phyloP scores from a whole-genome alignment of 768 basidiomycete genomes.

The Russula olivacea region DNA sequence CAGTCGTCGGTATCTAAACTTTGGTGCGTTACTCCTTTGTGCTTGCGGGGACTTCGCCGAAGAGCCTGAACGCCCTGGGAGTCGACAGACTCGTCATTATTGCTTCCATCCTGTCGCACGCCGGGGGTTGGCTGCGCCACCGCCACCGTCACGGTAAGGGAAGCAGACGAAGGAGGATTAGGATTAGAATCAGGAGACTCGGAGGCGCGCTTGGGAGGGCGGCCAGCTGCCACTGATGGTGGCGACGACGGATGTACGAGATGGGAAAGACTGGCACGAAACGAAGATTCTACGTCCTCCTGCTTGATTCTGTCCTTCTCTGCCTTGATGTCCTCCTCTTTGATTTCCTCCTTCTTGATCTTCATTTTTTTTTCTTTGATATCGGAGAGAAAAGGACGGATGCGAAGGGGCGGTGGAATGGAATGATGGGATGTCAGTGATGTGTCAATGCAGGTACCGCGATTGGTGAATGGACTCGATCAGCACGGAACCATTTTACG shows the following conservation, averaged over 20 bases:
- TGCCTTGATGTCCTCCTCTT: too few relatives aligned
- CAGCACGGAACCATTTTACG: not conserved
- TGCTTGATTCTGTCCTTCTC: not conserved
- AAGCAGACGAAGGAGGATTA: not conserved
- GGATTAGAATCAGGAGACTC: not conserved
- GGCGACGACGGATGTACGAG: not conserved
- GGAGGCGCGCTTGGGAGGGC: not conserved
- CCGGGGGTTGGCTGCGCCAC: not conserved
- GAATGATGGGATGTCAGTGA: constrained; percentile 11
- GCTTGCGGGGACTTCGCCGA: not conserved
- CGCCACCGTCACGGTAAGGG: not conserved
- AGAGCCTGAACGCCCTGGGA: too few relatives aligned
- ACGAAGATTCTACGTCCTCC: not conserved
- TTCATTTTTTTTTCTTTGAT: not conserved
- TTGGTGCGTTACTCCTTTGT: not conserved
- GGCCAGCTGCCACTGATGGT: not conserved
- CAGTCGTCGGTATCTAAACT: not conserved
- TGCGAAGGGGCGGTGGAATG: not conserved
- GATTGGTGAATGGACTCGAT: too few relatives aligned
- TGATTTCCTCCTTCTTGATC: not conserved
- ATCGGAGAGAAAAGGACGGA: too few relatives aligned
- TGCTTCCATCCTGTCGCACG: not conserved
- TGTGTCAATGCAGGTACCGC: not conserved
- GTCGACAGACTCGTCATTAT: not conserved
- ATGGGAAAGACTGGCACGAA: constrained; percentile 1